Conservation (phyloP, 2,329 filamentous ascomycete genomes). For the Fusarium anguioides region DNA sequence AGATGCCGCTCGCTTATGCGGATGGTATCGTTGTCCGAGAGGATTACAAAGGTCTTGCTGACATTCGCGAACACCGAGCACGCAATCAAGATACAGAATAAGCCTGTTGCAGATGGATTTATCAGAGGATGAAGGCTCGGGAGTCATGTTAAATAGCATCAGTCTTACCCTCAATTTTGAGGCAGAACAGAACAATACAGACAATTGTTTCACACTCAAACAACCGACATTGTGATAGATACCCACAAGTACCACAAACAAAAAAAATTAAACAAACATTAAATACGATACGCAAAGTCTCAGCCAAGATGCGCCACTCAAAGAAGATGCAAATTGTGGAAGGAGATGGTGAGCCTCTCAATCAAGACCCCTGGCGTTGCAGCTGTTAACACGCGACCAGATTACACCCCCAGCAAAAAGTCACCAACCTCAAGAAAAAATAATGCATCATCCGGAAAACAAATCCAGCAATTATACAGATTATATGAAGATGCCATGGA, state of each 20-base stretch:
- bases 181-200: not conserved
- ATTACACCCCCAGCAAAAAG: conserved; percentile 8
- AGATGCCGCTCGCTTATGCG: conserved; percentile 1
- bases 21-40: not conserved
- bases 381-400: not conserved
- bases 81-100: not conserved
- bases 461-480: conserved; percentile 27
- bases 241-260: not conserved
- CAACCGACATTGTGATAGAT: not conserved
- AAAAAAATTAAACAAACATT: fast-evolving
- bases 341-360: conserved; percentile 7
- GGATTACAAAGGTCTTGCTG: conserved; percentile 27
- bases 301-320: conserved; percentile 22
- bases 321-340: conserved; percentile 5
- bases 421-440: conserved; percentile 6
- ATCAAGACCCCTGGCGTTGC: not conserved
- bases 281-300: not conserved
- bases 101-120: not conserved
- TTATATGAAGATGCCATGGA: conserved; percentile 31
- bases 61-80: conserved; percentile 26
- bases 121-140: not conserved
- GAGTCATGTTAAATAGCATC: not conserved
- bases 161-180: not conserved
- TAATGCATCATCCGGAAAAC: conserved; percentile 21
- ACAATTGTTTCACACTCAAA: not conserved